Base-by-base conservation (phyloP, 2,329 filamentous ascomycete genomes). In the Juglanconis sp. region DNA sequence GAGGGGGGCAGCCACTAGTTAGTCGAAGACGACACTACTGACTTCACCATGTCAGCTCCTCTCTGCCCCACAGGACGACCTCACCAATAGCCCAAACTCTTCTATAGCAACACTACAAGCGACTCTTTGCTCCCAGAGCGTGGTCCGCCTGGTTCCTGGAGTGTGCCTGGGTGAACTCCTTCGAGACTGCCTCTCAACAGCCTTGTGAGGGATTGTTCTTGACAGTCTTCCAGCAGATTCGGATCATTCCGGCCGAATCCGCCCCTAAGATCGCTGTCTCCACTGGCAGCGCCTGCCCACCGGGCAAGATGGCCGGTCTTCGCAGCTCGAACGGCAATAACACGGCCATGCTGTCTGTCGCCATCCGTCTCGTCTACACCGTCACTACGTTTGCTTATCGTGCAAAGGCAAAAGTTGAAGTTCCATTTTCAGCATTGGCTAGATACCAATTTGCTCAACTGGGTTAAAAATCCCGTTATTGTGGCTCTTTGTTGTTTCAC, bases 271-370 rank as follows among this genome's bases (percentile, higher is more conserved):
- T 6, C 7, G 7, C 13, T 13, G 44, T 9, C 48, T 50, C 34
- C 56, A 52, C 54, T 38, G 35, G 13, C 31, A 54, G 48, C 53
- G 35, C 49, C 57, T 42, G 53, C 60, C 57, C 34, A 32, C 44
- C 30, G 47, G 35, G 42, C n/a, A 34, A 46, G 11, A 47, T 44
- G 57, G 48, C 57, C 57, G 57, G 42, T 60, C 36, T 5, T 62
- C 57, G 53, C 35, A 42, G 30, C 30, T 44, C 40, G 42, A 55
- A 35, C 60, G 60, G 60, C 60, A 62, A 60, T 62, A 60, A 62
- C 60, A 57, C 13, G 53, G 30, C 40, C 35, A 31, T 47, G 10
- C 17, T 36, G 31, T 55, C 31, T 55, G 42, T 47, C 9, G 32
- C 34, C 42, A 17, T 55, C 31, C 15, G 15, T 30, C 15, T 47